phyloP scores from a whole-genome alignment of 2,329 filamentous ascomycete genomes.

The Aspergillus sojae region DNA sequence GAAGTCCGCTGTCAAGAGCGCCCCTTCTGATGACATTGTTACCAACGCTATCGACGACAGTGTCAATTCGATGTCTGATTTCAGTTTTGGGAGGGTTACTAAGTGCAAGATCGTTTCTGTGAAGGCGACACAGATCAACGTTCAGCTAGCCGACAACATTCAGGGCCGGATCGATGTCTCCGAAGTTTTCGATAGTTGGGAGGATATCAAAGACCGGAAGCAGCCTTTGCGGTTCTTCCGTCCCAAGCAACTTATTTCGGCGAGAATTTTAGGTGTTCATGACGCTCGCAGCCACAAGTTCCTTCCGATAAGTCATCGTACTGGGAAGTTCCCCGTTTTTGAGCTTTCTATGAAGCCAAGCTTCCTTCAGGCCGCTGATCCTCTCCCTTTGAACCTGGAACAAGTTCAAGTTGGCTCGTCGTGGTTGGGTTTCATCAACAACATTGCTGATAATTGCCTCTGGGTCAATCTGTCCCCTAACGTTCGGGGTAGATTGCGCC shows the following conservation, averaged over 20 bases:
- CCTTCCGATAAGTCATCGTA: constrained; percentile 84
- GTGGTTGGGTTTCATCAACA: constrained; percentile 88
- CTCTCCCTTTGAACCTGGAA: constrained; percentile 69
- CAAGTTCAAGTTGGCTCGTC: constrained; percentile 71
- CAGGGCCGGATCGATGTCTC: constrained; percentile 93
- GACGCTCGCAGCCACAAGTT: constrained; percentile 90
- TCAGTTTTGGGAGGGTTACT: constrained; percentile 70
- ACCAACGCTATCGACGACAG: constrained; percentile 66
- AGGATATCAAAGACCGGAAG: constrained; percentile 81
- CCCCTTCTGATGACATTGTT: constrained; percentile 39
- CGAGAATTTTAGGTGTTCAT: constrained; percentile 82
- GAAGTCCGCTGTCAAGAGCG: constrained; percentile 34
- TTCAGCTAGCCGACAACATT: constrained; percentile 81
- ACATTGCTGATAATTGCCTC: constrained; percentile 73
- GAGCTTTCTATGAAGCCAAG: constrained; percentile 83
- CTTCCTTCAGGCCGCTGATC: constrained; percentile 53
- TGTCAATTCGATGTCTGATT: constrained; percentile 68
- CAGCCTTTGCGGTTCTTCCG: constrained; percentile 76
- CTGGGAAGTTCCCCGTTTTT: constrained; percentile 75
- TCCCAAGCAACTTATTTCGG: constrained; percentile 69
- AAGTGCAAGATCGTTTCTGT: constrained; percentile 80
- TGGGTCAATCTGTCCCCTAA: constrained; percentile 92
- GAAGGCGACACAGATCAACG: constrained; percentile 90
- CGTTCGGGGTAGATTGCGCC: constrained; percentile 78
- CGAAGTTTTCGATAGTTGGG: constrained; percentile 85